Evolutionary conservation across 208 protist species (phyloP).

Genomic region (Balamuthia mandrillaris): DNA sequence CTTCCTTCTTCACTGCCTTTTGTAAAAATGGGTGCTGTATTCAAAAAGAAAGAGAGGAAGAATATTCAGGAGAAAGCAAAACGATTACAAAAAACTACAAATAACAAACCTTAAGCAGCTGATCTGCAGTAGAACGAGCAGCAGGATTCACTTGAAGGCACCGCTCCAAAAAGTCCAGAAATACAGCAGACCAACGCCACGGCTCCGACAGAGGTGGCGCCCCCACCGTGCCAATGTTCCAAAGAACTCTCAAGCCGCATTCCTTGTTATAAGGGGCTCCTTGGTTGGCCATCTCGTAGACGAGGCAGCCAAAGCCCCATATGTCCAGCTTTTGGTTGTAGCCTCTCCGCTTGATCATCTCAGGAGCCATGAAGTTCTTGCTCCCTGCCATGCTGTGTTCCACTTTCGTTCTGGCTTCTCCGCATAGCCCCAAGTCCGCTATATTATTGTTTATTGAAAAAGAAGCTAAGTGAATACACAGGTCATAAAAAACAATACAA

Average conservation of each 20-base stretch:
- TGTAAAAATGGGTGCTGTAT: slow-evolving; percentile 13
- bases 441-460: too few species aligned
- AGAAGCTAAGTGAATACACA: too few species aligned
- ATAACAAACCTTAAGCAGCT: not conserved
- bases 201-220: not conserved
- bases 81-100: not conserved
- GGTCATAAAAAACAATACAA: too few species aligned
- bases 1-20: not conserved
- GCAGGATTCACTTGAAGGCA: slow-evolving; percentile 6
- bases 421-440: not conserved
- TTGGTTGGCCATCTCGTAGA: not conserved
- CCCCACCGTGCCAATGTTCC: too few species aligned
- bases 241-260: too few species aligned
- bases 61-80: not conserved
- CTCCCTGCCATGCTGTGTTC: not conserved
- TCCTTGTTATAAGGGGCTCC: not conserved
- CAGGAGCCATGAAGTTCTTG: slow-evolving; percentile 3
- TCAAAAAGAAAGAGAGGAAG: too few species aligned
- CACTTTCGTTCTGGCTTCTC: not conserved
- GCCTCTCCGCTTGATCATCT: slow-evolving; percentile 32
- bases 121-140: not conserved
- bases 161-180: not conserved
- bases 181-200: not conserved
- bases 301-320: slow-evolving; percentile 23
- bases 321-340: slow-evolving; percentile 27